Conservation (phyloP, 371 early-diverging fungal genomes). For the Mortierella sp. region DNA sequence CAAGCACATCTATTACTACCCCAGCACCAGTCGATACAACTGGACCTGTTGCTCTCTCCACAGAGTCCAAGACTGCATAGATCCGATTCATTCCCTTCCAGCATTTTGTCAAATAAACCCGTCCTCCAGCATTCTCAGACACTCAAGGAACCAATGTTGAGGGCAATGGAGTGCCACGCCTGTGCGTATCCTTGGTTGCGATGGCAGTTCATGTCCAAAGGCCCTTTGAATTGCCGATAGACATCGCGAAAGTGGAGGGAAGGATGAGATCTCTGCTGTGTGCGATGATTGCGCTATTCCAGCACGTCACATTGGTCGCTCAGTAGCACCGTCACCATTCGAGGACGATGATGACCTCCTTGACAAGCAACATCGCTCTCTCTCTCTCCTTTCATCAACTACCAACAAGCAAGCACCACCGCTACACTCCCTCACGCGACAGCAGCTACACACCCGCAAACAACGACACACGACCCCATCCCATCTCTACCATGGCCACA, state of each 20-base stretch:
- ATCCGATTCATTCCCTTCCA: neutral
- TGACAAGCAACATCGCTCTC: neutral
- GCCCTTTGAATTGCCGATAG: neutral
- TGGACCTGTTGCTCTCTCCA: neutral
- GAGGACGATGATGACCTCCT: neutral
- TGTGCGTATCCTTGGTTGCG: neutral
- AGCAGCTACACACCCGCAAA: neutral
- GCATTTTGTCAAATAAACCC: conserved; percentile 13
- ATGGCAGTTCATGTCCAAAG: neutral
- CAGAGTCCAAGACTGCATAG: conserved; percentile 1
- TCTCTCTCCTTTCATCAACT: neutral
- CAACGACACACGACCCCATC: neutral
- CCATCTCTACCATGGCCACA: conserved; percentile 35
- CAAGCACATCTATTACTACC: conserved; percentile 6
- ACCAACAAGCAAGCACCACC: neutral
- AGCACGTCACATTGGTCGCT: neutral
- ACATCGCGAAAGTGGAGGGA: neutral
- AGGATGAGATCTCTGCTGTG: neutral
- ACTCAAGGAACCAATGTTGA: neutral
- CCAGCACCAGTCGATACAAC: neutral
- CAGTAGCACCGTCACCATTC: neutral
- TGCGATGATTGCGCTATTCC: neutral
- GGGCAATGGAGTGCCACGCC: neutral
- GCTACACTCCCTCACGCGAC: neutral
- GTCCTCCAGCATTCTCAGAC: neutral